Base-by-base conservation (phyloP, 2,329 filamentous ascomycete species). In the Fusarium sp. region DNA sequence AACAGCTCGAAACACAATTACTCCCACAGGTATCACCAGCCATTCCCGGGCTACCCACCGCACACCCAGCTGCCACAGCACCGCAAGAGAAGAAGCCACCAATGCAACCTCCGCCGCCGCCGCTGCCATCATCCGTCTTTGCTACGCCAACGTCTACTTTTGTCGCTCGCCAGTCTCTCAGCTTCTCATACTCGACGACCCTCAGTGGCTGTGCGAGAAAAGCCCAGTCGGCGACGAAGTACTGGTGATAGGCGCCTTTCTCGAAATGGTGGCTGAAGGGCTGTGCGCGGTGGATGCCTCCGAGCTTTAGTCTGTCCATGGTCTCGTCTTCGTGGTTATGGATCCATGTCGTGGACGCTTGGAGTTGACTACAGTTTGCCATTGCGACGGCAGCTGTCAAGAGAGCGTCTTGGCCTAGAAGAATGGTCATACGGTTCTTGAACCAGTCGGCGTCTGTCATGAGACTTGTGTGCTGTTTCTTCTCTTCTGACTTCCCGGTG, bases 211-310 rank as follows among this genome's bases (percentile, higher is more conserved):
- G 57, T 3, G 52, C 37, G 13, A 72, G 53, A 3, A 61, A 54
- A 1, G 67, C 60, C 74, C 74, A 76, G 20, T 70, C 65, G 1
- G 74, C 74, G 5, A 74, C 56, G 44, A 75, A 76, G 60, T 76
- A 76, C 9, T 73, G 70, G 20, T 71, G 63, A 40, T 74, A 73
- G 10, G 70, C 67, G 13, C 71, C 75, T 49, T 70, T 70, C 20
- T 80, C 78, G 58, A 76, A 81, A 46, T 75, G 71, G 45, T 81
- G 79, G 40, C 78, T 79, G 55, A 76, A 79, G 0, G 77, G 78
- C 40, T 82, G 80, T 3, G 80, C 80, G 15, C 80, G 76, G 45
- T 82, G 77, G 53, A 82, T 80, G 11, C 81, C 78, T 7, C 79
- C 80, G 0, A 81, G 73, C 41, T 77, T 79, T 19, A 79, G 54